These are phyloP conservation scores for Eremochloa ophiuroides DNA, from an alignment of 176 grass and related monocot species.

Conservation along the genomic window DNA sequence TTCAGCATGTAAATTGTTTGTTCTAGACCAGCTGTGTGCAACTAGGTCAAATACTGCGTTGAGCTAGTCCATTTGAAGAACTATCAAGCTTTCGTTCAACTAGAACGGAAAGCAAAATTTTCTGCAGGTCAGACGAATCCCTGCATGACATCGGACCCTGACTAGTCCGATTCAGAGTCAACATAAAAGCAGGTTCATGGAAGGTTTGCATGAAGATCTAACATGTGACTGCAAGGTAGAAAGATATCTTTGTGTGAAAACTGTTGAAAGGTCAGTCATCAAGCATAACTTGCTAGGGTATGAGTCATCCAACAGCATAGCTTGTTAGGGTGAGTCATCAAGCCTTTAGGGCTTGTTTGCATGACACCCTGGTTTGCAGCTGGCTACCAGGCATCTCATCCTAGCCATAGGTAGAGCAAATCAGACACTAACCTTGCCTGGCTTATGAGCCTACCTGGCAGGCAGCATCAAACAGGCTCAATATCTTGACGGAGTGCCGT, in stretches of 20 bases:
- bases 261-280: too few species aligned
- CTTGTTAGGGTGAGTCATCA: not conserved
- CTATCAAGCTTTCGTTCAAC: not conserved
- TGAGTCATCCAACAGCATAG: too few species aligned
- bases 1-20: slow-evolving; percentile 1
- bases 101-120: not conserved
- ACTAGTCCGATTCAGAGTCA: not conserved
- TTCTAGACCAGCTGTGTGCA: not conserved
- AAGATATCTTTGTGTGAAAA: not conserved
- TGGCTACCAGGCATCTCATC: too few species aligned
- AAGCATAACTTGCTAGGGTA: too few species aligned
- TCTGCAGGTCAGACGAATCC: not conserved
- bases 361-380: too few species aligned
- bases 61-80: not conserved
- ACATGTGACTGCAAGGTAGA: not conserved
- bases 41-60: not conserved
- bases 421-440: too few species aligned
- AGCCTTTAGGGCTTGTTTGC: too few species aligned
- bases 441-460: too few species aligned
- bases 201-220: not conserved
- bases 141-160: not conserved
- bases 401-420: too few species aligned
- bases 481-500: too few species aligned
- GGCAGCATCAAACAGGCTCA: too few species aligned
- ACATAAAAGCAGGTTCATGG: not conserved